Base-by-base conservation (phyloP, 179 eudicot genomes). In the Silene noctiflora region DNA sequence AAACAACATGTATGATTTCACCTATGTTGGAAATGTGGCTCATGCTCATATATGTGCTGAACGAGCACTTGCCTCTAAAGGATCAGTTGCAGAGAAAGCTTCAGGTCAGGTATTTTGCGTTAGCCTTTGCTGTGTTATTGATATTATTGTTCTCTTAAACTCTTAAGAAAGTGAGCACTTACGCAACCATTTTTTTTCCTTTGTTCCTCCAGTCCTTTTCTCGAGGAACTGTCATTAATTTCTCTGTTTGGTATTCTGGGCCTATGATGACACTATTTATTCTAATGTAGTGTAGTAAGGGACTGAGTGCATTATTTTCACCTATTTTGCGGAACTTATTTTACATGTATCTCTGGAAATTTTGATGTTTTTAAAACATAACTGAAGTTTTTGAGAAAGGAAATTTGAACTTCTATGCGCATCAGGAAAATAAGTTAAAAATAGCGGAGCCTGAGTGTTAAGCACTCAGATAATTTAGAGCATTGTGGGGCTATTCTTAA, bases 21-120 rank as follows among this genome's bases (percentile, higher is more conserved):
- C 99, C 33, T 93, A 91, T 51, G 99, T 95, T 69, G 98, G 90
- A 82, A 95, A 95, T 84, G 99, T 95, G 74, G 98, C 97, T 84
- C 99, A 95, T 88, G 97, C 95, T 65, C 99, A 95, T 84, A 81
- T 95, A 82, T 95, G 99, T 86, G 99, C 99, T 79, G 99, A 95
- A 83, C 89, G 97, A 84, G 99, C 98, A 72, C 83, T 95, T 71
- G 99, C 99, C 56, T 93, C 98, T 53, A 92, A 84, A 60, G 92
- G 90, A 72, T 27, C 74, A 44, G 96, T 85, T 78, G 81, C 98
- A 77, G 92, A 88, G 82, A 91, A 85, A 84, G 97, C 99, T 82
- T 86, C 99, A 55, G 99, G 99, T 70, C 84, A 95, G 97, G 99
- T 92, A 87, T 58, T 79, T 31, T 22, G 61, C 67, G 4, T 61